Conservation (phyloP, 2,329 filamentous ascomycete genomes). For the Aurifilum marmelostoma region DNA sequence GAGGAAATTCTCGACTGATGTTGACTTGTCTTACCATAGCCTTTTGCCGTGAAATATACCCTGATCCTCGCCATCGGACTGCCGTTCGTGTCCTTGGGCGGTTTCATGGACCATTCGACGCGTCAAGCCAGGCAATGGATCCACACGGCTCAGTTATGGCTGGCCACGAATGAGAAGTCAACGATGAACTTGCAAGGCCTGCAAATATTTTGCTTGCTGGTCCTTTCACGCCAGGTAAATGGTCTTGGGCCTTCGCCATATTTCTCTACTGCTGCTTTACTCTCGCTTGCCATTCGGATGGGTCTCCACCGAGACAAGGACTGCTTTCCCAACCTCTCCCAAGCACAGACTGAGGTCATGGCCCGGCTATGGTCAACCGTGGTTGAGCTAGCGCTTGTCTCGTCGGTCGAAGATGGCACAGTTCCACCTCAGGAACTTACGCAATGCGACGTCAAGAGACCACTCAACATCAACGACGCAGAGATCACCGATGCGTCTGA, state of each 20-base stretch:
- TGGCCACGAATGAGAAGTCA: constrained; percentile 31
- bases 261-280: constrained; percentile 36
- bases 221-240: constrained; percentile 52
- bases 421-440: constrained; percentile 30
- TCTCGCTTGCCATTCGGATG: constrained; percentile 37
- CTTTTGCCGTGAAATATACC: constrained; percentile 56
- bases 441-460: constrained; percentile 30
- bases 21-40: constrained; percentile 26
- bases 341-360: constrained; percentile 35
- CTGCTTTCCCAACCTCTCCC: constrained; percentile 30
- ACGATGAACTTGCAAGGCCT: constrained; percentile 52
- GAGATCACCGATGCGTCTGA: constrained; percentile 20
- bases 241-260: constrained; percentile 34
- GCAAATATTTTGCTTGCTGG: constrained; percentile 57
- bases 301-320: constrained; percentile 38
- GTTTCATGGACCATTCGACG: constrained; percentile 49
- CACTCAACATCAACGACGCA: constrained; percentile 33
- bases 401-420: constrained; percentile 33
- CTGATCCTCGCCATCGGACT: constrained; percentile 56
- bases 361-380: constrained; percentile 38
- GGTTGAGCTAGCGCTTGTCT: constrained; percentile 34
- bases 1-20: not conserved
- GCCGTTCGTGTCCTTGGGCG: constrained; percentile 40
- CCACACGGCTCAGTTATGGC: constrained; percentile 37
- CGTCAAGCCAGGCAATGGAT: constrained; percentile 52